Percentiles rank a stretch among this genome's conserved stretches.
These are phyloP conservation scores for Erythrophleum ivorense DNA, from an alignment of 331 rosid genomes.

Conservation along the genomic window DNA sequence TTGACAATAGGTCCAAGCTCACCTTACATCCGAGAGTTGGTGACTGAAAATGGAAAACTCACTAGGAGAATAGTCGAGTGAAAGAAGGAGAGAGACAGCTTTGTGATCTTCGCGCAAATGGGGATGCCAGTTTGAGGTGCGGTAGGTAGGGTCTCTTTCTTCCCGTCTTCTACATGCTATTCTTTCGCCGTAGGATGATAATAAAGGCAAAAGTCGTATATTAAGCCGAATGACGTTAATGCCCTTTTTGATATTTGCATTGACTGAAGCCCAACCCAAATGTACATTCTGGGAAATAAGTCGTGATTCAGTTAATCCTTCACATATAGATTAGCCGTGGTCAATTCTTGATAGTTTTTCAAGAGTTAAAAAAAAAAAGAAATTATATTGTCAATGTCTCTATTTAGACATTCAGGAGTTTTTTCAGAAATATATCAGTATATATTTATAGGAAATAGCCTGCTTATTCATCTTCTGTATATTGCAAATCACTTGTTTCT, in stretches of 20 bases:
- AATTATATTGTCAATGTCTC: neutral
- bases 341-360: constrained; percentile 23
- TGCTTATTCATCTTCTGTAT: neutral
- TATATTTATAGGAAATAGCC: neutral
- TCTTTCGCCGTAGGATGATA: constrained; percentile 13
- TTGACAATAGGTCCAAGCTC: constrained; percentile 17
- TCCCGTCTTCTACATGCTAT: neutral
- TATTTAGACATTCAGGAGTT: no score
- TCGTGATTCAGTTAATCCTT: constrained; percentile 28
- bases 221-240: constrained; percentile 40
- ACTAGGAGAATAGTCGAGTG: constrained; percentile 32
- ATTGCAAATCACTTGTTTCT: neutral
- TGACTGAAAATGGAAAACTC: constrained; percentile 34
- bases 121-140: constrained; percentile 30
- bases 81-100: neutral
- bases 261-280: constrained; percentile 18
- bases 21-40: constrained; percentile 45
- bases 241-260: constrained; percentile 36
- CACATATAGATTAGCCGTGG: constrained; percentile 34
- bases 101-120: constrained; percentile 46
- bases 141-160: constrained; percentile 43
- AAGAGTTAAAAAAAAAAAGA: neutral
- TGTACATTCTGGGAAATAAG: constrained; percentile 37
- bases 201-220: neutral
- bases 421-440: neutral